Evolutionary conservation across 2,329 filamentous ascomycete species (phyloP).

Genomic region (Aureobasidium sp.): DNA sequence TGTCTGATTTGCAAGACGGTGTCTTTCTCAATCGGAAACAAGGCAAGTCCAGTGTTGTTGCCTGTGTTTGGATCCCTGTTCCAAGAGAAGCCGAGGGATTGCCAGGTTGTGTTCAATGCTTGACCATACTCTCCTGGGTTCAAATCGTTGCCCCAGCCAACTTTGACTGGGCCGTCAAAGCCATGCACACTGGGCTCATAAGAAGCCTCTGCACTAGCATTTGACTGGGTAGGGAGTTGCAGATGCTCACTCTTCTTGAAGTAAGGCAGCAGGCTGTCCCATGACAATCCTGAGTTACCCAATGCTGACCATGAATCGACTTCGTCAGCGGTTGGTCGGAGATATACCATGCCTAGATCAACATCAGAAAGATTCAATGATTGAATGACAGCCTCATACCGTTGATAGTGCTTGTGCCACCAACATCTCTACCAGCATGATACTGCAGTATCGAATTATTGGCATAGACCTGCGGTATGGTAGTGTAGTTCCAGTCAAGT

Average conservation of each 20-base stretch:
- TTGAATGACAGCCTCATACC: not conserved
- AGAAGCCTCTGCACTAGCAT: not conserved
- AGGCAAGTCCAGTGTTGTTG: slow-evolving; percentile 30
- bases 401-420: slow-evolving; percentile 35
- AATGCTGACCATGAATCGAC: slow-evolving; percentile 3
- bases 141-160: slow-evolving; percentile 13
- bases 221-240: slow-evolving; percentile 7
- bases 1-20: slow-evolving; percentile 27
- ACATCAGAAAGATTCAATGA: not conserved
- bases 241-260: slow-evolving; percentile 22
- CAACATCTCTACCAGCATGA: slow-evolving; percentile 30
- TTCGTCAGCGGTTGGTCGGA: not conserved
- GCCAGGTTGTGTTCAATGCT: slow-evolving; percentile 29
- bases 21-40: slow-evolving; percentile 28
- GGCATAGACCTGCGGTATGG: slow-evolving; percentile 14
- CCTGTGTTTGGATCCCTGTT: slow-evolving; percentile 31
- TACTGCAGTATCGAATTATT: slow-evolving; percentile 18
- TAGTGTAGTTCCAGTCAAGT: slow-evolving; percentile 22
- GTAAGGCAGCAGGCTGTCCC: slow-evolving; percentile 17
- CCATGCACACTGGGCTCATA: slow-evolving; percentile 7
- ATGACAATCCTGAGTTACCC: slow-evolving; percentile 28
- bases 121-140: not conserved
- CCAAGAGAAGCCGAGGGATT: slow-evolving; percentile 31
- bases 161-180: slow-evolving; percentile 10
- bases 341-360: slow-evolving; percentile 11